These are phyloP conservation scores for Suzukiozyma palmioleophila DNA, from an alignment of 1,139 yeast genomes.

Conservation along the genomic window DNA sequence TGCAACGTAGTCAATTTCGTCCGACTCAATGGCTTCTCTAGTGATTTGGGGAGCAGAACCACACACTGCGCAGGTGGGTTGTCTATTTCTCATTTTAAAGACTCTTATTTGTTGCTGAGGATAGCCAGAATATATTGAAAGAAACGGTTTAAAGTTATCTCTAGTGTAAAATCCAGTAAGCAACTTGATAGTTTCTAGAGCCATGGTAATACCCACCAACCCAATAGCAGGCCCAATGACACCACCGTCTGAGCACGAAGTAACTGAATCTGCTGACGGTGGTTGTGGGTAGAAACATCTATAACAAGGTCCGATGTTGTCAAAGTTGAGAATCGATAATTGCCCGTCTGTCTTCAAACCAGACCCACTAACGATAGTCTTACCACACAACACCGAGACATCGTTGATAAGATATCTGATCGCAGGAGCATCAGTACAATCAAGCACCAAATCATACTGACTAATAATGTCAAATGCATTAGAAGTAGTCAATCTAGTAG, in stretches of 20 bases:
- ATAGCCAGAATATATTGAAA: conserved; percentile 69
- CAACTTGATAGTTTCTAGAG: conserved; percentile 78
- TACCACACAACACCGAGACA: conserved; percentile 63
- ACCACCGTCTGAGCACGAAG: conserved; percentile 92
- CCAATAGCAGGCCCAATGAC: conserved; percentile 96
- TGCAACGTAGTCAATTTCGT: conserved; percentile 54
- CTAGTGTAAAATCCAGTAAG: conserved; percentile 52
- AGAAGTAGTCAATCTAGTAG: conserved; percentile 43
- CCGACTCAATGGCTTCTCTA: conserved; percentile 37
- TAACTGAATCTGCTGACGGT: conserved; percentile 78
- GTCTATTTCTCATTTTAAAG: conserved; percentile 76
- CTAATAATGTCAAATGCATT: conserved; percentile 64
- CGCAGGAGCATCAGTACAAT: conserved; percentile 92
- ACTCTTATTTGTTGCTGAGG: conserved; percentile 66
- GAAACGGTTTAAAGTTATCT: conserved; percentile 60
- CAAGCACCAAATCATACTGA: conserved; percentile 73
- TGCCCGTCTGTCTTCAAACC: conserved; percentile 94
- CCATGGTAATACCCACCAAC: conserved; percentile 82
- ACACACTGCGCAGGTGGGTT: conserved; percentile 60
- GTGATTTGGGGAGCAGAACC: conserved; percentile 51
- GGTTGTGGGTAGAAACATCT: conserved; percentile 90
- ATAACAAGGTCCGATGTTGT: conserved; percentile 81
- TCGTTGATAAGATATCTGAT: conserved; percentile 87
- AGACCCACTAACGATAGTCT: conserved; percentile 84
- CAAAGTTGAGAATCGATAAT: conserved; percentile 65